Evolutionary conservation across 2,329 filamentous ascomycete genomes (phyloP).

Genomic region (Biscogniauxia marginata): DNA sequence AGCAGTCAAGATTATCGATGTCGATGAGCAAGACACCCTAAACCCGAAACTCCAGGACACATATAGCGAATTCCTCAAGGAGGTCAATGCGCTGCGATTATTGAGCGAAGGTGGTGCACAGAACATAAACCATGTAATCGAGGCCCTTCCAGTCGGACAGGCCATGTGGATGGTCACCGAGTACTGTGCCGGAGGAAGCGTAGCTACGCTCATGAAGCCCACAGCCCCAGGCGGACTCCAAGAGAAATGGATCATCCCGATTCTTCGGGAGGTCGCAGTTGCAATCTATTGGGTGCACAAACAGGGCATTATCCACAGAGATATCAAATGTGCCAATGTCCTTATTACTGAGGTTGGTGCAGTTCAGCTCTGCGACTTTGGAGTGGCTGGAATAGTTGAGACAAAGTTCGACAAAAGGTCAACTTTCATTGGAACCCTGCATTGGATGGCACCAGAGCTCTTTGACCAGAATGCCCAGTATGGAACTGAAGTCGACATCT

Average conservation of each 20-base stretch:
- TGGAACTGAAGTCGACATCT: conserved; percentile 75
- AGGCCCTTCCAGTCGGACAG: conserved; percentile 73
- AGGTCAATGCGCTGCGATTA: conserved; percentile 67
- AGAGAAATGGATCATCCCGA: conserved; percentile 69
- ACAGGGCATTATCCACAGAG: conserved; percentile 67
- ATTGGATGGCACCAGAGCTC: conserved; percentile 85
- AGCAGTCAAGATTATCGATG: conserved; percentile 80
- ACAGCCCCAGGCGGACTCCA: conserved; percentile 63
- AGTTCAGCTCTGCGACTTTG: conserved; percentile 83
- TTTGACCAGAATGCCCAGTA: conserved; percentile 64
- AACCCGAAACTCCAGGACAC: conserved; percentile 65
- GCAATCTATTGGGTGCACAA: conserved; percentile 67
- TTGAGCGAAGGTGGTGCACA: conserved; percentile 71
- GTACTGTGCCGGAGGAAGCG: conserved; percentile 81
- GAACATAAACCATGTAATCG: conserved; percentile 80
- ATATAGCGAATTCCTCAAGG: conserved; percentile 68
- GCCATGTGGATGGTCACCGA: conserved; percentile 88
- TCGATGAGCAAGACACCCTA: conserved; percentile 71
- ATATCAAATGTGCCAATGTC: conserved; percentile 77
- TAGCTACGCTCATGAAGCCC: conserved; percentile 71
- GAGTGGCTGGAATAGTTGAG: conserved; percentile 76
- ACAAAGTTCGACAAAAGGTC: conserved; percentile 73
- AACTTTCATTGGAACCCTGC: conserved; percentile 78
- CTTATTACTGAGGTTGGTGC: conserved; percentile 73
- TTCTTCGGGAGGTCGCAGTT: conserved; percentile 64